Percentiles rank a stretch among this genome's conserved stretches.
Evolutionary conservation across 345 rosid species (phyloP).

Genomic region (Acer negundo): DNA sequence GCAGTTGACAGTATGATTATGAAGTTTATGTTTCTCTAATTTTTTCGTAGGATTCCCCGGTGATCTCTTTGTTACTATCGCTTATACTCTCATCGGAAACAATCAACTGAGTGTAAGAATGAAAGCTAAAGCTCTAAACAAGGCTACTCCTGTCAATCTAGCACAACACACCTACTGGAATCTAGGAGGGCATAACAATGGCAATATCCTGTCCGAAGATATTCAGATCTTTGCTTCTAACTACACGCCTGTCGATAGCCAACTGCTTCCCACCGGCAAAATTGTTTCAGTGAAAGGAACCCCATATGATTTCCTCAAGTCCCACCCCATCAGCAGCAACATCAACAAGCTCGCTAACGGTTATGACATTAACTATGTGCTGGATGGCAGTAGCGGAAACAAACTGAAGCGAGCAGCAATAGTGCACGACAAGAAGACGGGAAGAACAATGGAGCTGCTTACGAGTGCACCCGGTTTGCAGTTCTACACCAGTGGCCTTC

Average conservation of each 20-base stretch:
- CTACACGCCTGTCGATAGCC: slow-evolving; percentile 58
- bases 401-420: slow-evolving; percentile 53
- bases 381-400: slow-evolving; percentile 29
- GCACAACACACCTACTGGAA: slow-evolving; percentile 89
- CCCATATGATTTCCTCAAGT: slow-evolving; percentile 70
- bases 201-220: slow-evolving; percentile 64
- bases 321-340: slow-evolving; percentile 45
- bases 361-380: slow-evolving; percentile 76
- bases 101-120: slow-evolving; percentile 52
- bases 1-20: background rate
- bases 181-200: slow-evolving; percentile 74
- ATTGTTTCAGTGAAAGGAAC: slow-evolving; percentile 64
- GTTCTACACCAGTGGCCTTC: slow-evolving; percentile 61
- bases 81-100: slow-evolving; percentile 41
- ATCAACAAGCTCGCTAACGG: slow-evolving; percentile 56
- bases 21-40: background rate
- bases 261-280: slow-evolving; percentile 76
- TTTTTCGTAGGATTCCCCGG: slow-evolving; percentile 76
- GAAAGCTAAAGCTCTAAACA: slow-evolving; percentile 68
- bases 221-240: slow-evolving; percentile 62
- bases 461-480: slow-evolving; percentile 75
- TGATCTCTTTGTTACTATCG: slow-evolving; percentile 42
- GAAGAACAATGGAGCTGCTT: slow-evolving; percentile 67
- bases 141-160: slow-evolving; percentile 79
- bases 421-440: slow-evolving; percentile 61